These are phyloP conservation scores for Amphichorda felina DNA, from an alignment of 2,329 filamentous ascomycete genomes.

Conservation along the genomic window DNA sequence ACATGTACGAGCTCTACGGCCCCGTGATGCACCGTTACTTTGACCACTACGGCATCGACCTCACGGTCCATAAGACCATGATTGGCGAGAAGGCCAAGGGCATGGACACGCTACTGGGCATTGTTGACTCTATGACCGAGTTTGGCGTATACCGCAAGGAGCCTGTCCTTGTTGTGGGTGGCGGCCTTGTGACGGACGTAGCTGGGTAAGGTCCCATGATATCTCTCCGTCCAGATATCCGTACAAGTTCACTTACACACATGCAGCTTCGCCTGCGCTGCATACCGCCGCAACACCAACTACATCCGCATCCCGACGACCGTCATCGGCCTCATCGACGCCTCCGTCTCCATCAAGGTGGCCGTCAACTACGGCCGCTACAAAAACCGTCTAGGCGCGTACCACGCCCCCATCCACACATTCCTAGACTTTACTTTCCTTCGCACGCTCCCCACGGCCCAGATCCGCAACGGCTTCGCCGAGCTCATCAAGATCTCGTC, in stretches of 20 bases:
- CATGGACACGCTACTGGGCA: slow-evolving; percentile 55
- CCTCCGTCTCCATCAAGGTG: slow-evolving; percentile 67
- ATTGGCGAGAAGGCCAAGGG: slow-evolving; percentile 68
- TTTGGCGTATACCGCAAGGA: slow-evolving; percentile 62
- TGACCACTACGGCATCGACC: slow-evolving; percentile 46
- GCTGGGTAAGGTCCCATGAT: slow-evolving; percentile 44
- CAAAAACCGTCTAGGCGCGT: slow-evolving; percentile 64
- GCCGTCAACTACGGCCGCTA: slow-evolving; percentile 67
- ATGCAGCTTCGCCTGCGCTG: slow-evolving; percentile 53
- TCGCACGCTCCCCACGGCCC: slow-evolving; percentile 52
- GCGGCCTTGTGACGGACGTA: slow-evolving; percentile 61
- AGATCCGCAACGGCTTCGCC: slow-evolving; percentile 63
- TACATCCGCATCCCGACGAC: slow-evolving; percentile 65
- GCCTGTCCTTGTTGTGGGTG: slow-evolving; percentile 54
- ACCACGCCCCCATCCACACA: slow-evolving; percentile 60
- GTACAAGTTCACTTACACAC: too few relatives aligned
- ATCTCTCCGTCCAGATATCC: too few relatives aligned
- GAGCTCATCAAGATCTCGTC: slow-evolving; percentile 68
- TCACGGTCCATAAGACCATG: slow-evolving; percentile 60
- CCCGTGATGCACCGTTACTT: slow-evolving; percentile 56
- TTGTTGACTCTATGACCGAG: slow-evolving; percentile 63
- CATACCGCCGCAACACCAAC: slow-evolving; percentile 62
- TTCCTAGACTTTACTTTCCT: slow-evolving; percentile 65
- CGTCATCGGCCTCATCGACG: slow-evolving; percentile 64
- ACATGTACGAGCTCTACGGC: slow-evolving; percentile 59